phyloP scores from a whole-genome alignment of 352 stramenopile species.

The Phytophthora nicotianae region DNA sequence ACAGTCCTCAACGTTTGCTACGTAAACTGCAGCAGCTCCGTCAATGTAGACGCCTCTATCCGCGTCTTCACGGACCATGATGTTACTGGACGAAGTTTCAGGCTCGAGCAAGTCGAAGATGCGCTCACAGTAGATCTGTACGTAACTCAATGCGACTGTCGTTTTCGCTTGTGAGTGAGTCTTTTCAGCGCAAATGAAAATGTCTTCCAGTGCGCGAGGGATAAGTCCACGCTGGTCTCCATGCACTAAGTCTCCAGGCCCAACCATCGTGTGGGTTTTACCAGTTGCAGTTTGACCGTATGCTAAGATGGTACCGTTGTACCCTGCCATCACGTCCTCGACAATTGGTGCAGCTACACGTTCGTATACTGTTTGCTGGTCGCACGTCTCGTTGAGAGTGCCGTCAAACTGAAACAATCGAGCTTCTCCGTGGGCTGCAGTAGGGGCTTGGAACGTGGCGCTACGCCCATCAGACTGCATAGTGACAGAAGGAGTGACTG shows the following conservation, averaged over 20 bases:
- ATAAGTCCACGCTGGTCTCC: conserved; percentile 58
- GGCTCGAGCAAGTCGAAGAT: conserved; percentile 72
- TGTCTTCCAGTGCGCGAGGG: conserved; percentile 61
- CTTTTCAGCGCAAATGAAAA: conserved; percentile 52
- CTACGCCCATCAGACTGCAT: conserved; percentile 40
- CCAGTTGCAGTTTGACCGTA: conserved; percentile 72
- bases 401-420: conserved; percentile 68
- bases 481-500: conserved; percentile 26
- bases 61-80: conserved; percentile 67
- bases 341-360: conserved; percentile 58
- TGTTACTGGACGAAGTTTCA: conserved; percentile 40
- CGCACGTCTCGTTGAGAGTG: conserved; percentile 42
- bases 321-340: conserved; percentile 65
- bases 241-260: conserved; percentile 38
- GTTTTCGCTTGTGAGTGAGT: conserved; percentile 39
- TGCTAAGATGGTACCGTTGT: conserved; percentile 70
- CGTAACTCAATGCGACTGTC: conserved; percentile 67
- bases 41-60: conserved; percentile 74
- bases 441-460: conserved; percentile 33
- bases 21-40: conserved; percentile 47
- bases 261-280: conserved; percentile 80
- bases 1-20: conserved; percentile 54
- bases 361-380: conserved; percentile 60
- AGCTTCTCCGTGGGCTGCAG: conserved; percentile 30
- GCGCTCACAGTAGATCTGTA: conserved; percentile 86